A percentile compares a stretch with the other conserved stretches of the same genome.
Conservation (phyloP, 805 yeast species). For the Saturnispora gosingensis region DNA sequence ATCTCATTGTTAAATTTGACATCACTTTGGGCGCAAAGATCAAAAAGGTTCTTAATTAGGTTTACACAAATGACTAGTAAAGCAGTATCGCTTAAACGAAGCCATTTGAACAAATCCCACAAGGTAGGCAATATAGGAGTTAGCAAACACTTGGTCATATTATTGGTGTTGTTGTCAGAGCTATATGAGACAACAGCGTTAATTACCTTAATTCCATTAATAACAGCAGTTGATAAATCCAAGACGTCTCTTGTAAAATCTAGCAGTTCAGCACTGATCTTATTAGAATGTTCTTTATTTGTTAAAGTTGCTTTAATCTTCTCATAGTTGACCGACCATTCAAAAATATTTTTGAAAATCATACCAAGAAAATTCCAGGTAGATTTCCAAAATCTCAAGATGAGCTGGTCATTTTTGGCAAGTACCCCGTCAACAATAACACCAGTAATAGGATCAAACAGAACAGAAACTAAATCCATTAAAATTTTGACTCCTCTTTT, state of each 20-base stretch:
- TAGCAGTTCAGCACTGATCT: slow-evolving; percentile 17
- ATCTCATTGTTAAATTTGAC: slow-evolving; percentile 44
- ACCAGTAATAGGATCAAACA: slow-evolving; percentile 62
- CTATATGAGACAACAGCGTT: slow-evolving; percentile 20
- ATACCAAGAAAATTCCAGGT: slow-evolving; percentile 67
- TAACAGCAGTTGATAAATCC: slow-evolving; percentile 60
- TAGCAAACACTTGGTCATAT: slow-evolving; percentile 29
- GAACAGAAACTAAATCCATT: slow-evolving; percentile 59
- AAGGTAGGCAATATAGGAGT: slow-evolving; percentile 52
- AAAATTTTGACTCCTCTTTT: slow-evolving; percentile 56
- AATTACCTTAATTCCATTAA: slow-evolving; percentile 56
- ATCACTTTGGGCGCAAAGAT: slow-evolving; percentile 47
- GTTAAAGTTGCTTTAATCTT: slow-evolving; percentile 15
- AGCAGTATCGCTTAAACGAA: slow-evolving; percentile 72
- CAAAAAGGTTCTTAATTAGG: slow-evolving; percentile 56
- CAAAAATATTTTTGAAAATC: slow-evolving; percentile 56
- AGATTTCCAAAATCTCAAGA: slow-evolving; percentile 50
- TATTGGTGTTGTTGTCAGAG: slow-evolving; percentile 12
- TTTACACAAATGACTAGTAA: slow-evolving; percentile 64
- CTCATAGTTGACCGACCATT: slow-evolving; percentile 54
- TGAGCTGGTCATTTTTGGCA: slow-evolving; percentile 14
- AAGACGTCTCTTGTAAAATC: slow-evolving; percentile 84
- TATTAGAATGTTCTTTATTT: slow-evolving; percentile 17
- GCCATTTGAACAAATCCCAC: slow-evolving; percentile 64
- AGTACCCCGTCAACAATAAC: slow-evolving; percentile 23